Conservation (phyloP, 768 basidiomycete genomes). For the Russula emetica region DNA sequence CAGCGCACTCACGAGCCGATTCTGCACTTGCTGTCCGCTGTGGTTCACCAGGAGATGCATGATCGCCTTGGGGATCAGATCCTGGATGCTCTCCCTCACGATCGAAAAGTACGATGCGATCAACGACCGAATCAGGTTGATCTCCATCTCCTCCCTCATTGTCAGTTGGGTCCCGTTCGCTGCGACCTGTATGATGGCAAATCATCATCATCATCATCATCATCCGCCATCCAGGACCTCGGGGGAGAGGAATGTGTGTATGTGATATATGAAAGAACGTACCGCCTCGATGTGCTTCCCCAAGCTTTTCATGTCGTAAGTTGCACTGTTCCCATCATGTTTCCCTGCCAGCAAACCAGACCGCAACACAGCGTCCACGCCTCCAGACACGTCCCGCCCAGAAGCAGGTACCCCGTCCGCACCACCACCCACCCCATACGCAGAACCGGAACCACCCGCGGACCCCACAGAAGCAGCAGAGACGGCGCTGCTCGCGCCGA, state of each 20-base stretch:
- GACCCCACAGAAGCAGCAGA: neutral
- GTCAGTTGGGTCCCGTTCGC: conserved; percentile 62
- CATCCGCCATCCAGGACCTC: neutral
- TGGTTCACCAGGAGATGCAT: conserved; percentile 98
- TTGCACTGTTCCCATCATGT: conserved; percentile 74
- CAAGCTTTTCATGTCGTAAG: conserved; percentile 97
- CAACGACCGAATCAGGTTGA: conserved; percentile 86
- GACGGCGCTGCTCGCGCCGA: conserved; percentile 43
- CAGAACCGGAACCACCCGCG: neutral
- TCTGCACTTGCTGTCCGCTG: conserved; percentile 95
- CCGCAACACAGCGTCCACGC: conserved; percentile 46
- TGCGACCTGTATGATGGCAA: conserved; percentile 36
- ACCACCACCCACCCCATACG: conserved; percentile 27
- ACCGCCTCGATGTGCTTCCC: conserved; percentile 98
- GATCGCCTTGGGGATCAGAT: conserved; percentile 94
- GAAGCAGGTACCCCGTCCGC: conserved; percentile 43
- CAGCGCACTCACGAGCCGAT: conserved; percentile 86
- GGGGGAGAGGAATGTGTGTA: too few relatives aligned
- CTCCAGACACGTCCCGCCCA: conserved; percentile 63
- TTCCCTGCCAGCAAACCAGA: conserved; percentile 65
- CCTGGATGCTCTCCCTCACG: conserved; percentile 94
- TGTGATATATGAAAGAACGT: conserved; percentile 36
- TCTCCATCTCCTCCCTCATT: conserved; percentile 93
- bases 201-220: neutral
- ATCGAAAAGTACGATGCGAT: conserved; percentile 96